Conservation (phyloP, 225 moss, liverwort and hornwort genomes). For the Physcomitrellopsis africana region DNA sequence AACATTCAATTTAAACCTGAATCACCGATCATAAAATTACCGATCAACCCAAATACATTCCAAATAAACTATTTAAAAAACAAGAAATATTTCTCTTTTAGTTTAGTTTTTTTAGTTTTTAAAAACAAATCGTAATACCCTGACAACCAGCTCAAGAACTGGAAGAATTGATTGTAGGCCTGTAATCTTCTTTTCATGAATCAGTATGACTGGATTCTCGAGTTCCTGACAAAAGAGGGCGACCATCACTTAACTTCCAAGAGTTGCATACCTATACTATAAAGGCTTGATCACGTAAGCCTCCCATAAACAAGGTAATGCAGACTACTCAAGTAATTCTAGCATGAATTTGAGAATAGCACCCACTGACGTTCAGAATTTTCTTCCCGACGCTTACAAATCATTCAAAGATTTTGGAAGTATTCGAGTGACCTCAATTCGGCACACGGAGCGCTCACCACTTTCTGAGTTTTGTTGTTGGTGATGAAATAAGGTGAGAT, state of each 20-base stretch:
- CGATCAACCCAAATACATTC: not conserved
- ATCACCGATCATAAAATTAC: not conserved
- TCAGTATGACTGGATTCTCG: slow-evolving; percentile 80
- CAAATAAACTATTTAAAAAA: not conserved
- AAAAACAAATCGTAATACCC: slow-evolving; percentile 33
- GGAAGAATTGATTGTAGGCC: slow-evolving; percentile 80
- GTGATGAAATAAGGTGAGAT: slow-evolving; percentile 67
- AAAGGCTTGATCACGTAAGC: not conserved
- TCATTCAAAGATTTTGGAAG: not conserved
- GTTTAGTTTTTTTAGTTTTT: not conserved
- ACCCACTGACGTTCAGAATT: slow-evolving; percentile 7
- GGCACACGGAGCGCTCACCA: slow-evolving; percentile 30
- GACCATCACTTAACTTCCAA: not conserved
- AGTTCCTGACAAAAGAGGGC: slow-evolving; percentile 56
- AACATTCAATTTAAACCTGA: slow-evolving; percentile 8
- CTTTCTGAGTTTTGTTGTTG: slow-evolving; percentile 57
- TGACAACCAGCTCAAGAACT: slow-evolving; percentile 84
- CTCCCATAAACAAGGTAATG: not conserved
- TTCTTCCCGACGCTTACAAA: not conserved
- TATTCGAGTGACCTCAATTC: not conserved
- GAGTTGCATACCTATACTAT: not conserved
- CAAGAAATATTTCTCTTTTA: not conserved
- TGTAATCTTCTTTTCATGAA: slow-evolving; percentile 88
- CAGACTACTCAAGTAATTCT: not conserved
- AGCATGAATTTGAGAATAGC: not conserved